phyloP scores from a whole-genome alignment of 78 protist genomes.

The Cavenderia fasciculata region DNA sequence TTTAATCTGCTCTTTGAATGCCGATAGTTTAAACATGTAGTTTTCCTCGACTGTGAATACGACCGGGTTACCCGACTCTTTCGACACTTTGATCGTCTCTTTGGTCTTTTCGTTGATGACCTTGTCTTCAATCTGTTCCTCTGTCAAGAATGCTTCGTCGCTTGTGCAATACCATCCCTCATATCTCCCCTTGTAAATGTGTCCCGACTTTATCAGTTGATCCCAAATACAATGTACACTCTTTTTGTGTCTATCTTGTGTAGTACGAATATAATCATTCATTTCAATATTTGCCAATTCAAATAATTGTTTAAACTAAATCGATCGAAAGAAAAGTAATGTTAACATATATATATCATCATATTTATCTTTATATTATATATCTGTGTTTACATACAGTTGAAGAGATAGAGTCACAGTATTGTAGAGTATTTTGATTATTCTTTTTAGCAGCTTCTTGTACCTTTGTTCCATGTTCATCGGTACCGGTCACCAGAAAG shows the following conservation, averaged over 20 bases:
- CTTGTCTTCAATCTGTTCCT: conserved; percentile 68
- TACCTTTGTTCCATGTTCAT: conserved; percentile 96
- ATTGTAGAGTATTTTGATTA: conserved; percentile 79
- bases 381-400: background rate
- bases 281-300: background rate
- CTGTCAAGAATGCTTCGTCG: conserved; percentile 95
- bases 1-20: background rate
- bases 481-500: conserved; percentile 92
- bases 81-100: conserved; percentile 24
- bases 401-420: conserved; percentile 44
- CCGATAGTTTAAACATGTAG: conserved; percentile 84
- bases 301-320: conserved; percentile 26
- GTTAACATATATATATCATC: background rate
- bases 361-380: conserved; percentile 15
- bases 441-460: conserved; percentile 86
- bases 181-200: conserved; percentile 90
- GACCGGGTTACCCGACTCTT: conserved; percentile 75
- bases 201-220: conserved; percentile 75
- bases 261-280: conserved; percentile 77
- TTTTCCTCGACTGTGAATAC: conserved; percentile 84
- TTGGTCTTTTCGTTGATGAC: conserved; percentile 33
- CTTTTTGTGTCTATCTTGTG: conserved; percentile 38
- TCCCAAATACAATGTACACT: conserved; percentile 87
- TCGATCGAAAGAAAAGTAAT: background rate
- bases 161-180: conserved; percentile 96